phyloP scores from a whole-genome alignment of 1,284 basidiomycete species.

The Trichosporon asahii region DNA sequence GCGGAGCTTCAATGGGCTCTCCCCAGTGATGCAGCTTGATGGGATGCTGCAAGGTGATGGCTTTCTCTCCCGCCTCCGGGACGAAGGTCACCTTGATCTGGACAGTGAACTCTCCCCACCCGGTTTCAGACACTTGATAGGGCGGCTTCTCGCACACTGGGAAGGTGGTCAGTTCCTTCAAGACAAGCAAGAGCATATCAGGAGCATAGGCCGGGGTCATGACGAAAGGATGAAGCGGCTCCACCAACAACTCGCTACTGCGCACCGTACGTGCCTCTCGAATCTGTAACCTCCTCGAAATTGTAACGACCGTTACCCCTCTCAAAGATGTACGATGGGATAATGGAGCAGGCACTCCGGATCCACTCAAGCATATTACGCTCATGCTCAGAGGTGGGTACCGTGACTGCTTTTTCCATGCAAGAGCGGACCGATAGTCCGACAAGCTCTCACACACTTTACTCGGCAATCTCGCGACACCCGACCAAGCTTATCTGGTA shows the following conservation, averaged over 20 bases:
- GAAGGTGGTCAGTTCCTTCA: not conserved
- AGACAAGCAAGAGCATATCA: not conserved
- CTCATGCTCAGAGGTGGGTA: not conserved
- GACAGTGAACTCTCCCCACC: constrained; percentile 99
- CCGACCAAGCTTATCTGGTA: constrained; percentile 11
- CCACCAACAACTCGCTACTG: not conserved
- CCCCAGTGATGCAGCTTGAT: constrained; percentile 95
- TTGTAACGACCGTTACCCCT: not conserved
- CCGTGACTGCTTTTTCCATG: not conserved
- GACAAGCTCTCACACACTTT: not conserved
- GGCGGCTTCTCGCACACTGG: constrained; percentile 87
- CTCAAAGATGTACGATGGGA: not conserved
- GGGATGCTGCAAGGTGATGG: constrained; percentile 80
- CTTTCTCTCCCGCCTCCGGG: constrained; percentile 88
- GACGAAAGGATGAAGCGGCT: not conserved
- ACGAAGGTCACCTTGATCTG: constrained; percentile 90
- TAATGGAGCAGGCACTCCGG: not conserved
- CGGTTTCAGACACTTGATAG: constrained; percentile 92
- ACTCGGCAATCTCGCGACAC: not conserved
- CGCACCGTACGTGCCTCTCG: not conserved
- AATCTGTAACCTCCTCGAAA: not conserved
- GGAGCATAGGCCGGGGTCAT: not conserved
- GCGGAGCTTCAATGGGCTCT: constrained; percentile 50
- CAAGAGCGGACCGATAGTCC: not conserved
- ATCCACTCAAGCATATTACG: not conserved